These are phyloP conservation scores for Monilinia fructicola DNA, from an alignment of 2,329 filamentous ascomycete species.

Conservation along the genomic window DNA sequence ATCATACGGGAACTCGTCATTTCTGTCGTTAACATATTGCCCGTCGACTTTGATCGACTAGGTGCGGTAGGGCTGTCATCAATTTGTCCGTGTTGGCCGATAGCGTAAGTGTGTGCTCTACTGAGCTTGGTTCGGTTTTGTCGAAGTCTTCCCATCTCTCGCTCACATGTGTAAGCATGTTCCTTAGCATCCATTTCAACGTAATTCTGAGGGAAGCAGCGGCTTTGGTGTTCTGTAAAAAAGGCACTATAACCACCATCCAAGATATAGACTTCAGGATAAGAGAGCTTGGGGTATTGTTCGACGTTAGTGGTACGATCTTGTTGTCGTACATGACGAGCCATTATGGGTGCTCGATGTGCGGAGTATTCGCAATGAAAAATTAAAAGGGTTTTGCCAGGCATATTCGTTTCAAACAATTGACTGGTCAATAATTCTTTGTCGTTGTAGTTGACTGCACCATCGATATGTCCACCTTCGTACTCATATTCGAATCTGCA, in stretches of 20 bases:
- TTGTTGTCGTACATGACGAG: conserved; percentile 84
- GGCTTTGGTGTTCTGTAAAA: conserved; percentile 72
- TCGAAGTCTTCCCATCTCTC: conserved; percentile 90
- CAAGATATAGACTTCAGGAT: conserved; percentile 94
- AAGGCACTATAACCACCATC: conserved; percentile 96
- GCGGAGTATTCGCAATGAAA: conserved; percentile 99
- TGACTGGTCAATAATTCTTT: conserved; percentile 81
- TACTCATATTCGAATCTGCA: conserved; percentile 99
- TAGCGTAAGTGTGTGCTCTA: conserved; percentile 92
- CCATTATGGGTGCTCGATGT: conserved; percentile 94
- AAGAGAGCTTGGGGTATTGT: conserved; percentile 84
- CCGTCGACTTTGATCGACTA: conserved; percentile 34
- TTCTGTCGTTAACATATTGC: conserved; percentile 41
- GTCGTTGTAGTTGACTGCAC: conserved; percentile 94
- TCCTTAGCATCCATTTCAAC: conserved; percentile 94
- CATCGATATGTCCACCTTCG: conserved; percentile 90
- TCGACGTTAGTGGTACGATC: conserved; percentile 85
- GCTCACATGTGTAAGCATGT: conserved; percentile 89
- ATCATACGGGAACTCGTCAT: conserved; percentile 29
- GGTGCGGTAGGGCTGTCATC: conserved; percentile 59
- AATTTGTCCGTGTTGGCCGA: conserved; percentile 67
- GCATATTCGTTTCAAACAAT: conserved; percentile 67
- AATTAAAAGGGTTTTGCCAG: conserved; percentile 75
- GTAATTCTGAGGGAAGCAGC: conserved; percentile 93
- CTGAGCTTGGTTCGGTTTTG: conserved; percentile 78